Base-by-base conservation (phyloP, 2,329 filamentous ascomycete species). In the Penicillium sumatraense region DNA sequence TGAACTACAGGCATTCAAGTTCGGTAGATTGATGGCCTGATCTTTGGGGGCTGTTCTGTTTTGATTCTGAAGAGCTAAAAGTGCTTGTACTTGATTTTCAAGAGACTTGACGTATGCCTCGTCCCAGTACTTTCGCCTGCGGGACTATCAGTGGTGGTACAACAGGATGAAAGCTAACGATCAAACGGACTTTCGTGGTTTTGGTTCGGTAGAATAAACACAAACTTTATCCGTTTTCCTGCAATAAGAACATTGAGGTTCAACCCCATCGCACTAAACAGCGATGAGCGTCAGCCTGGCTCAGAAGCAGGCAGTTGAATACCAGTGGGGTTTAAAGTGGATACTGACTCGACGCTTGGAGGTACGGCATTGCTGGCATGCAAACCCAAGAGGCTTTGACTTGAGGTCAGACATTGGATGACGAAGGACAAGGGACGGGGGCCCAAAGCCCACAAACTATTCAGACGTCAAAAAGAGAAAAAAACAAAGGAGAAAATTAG, bases 51-150 rank as follows among this genome's bases (percentile, higher is more conserved):
- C 18, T 5, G 5, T 36, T 1, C 3, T 23, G 6, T 14, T 27
- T n/a, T 54, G 21, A 21, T 9, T 46, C 16, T 50, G 46, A 29
- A 54, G 26, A 2, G 46, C 52, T 20, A 54, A 27, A 1, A 54
- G 27, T 4, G 52, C 40, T 16, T 54, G 40, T 1, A 54, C 40
- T 31, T 54, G 52, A 24, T 50, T 45, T 18, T 54, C 52, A 2
- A 54, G 47, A 14, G 52, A 54, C 14, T 50, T 50, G 10, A 54
- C 52, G 23, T 54, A 54, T 18, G 24, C 16, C 20, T 54, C 52
- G 14, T 54, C 52, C 52, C 52, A 54, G 40, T 54, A 54, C 36
- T 54, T 54, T 10, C 52, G 52, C 24, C 52, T 54, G 46, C 3
- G 9, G 5, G 26, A n/a, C 45, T 16, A 41, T 20, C 45, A 27